Conservation (phyloP, 768 basidiomycete genomes). For the Nidularia pulvinata region DNA sequence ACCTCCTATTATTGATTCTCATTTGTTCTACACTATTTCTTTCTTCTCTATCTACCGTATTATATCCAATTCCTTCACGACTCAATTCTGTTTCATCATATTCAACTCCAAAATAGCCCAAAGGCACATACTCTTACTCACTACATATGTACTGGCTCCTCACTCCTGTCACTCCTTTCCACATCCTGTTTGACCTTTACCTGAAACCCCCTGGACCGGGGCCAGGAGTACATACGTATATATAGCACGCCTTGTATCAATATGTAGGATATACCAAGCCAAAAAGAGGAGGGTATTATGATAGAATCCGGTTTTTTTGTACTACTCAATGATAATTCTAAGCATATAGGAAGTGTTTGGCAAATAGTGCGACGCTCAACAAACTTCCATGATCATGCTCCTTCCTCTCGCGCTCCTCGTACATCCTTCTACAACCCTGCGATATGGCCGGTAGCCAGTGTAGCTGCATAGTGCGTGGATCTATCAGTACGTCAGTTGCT, state of each 20-base stretch:
- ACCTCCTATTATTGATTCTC: background rate
- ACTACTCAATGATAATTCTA: background rate
- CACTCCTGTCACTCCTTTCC: background rate
- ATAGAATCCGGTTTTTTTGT: background rate
- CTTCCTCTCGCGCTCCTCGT: background rate
- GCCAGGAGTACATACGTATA: background rate
- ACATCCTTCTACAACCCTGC: background rate
- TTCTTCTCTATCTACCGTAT: background rate
- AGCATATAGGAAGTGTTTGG: background rate
- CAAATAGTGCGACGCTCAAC: too few species aligned
- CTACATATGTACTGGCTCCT: background rate
- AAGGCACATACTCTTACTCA: background rate
- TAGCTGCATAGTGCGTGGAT: conserved; percentile 42
- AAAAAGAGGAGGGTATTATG: background rate
- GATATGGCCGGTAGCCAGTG: conserved; percentile 4
- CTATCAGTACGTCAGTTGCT: conserved; percentile 38
- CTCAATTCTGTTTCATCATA: background rate
- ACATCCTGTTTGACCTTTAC: background rate
- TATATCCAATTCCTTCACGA: background rate
- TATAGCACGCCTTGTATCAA: conserved; percentile 7
- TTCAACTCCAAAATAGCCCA: background rate
- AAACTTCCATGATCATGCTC: too few species aligned
- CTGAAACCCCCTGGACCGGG: background rate
- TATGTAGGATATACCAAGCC: conserved; percentile 12
- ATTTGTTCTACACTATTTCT: background rate